These are phyloP conservation scores for Ophiostoma perfectum DNA, from an alignment of 2,329 filamentous ascomycete species.

Conservation along the genomic window DNA sequence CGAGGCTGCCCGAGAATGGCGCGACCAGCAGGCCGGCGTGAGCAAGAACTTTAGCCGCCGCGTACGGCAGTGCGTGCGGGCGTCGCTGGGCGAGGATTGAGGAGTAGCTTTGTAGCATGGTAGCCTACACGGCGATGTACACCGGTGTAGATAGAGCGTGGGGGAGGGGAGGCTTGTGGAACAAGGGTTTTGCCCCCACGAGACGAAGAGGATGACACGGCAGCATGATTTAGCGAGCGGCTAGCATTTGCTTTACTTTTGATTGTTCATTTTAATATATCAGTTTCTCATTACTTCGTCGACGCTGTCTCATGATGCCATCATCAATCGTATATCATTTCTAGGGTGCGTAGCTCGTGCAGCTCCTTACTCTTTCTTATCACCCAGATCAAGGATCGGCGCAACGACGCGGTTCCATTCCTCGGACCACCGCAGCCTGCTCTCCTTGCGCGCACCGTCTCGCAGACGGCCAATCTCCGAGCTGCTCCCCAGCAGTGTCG, in stretches of 20 bases:
- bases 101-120: no score
- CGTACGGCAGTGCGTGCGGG: conserved; percentile 72
- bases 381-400: conserved; percentile 54
- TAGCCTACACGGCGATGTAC: not conserved
- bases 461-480: conserved; percentile 42
- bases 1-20: conserved; percentile 82
- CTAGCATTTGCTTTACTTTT: no score
- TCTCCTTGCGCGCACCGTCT: conserved; percentile 66
- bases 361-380: not conserved
- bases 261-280: no score
- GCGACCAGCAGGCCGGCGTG: conserved; percentile 63
- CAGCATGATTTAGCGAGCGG: no score
- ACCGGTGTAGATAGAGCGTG: no score
- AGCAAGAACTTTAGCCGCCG: conserved; percentile 69
- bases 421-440: conserved; percentile 75
- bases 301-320: no score
- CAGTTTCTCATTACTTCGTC: no score
- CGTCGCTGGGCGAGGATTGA: conserved; percentile 68
- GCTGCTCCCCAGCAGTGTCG: conserved; percentile 52
- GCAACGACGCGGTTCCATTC: conserved; percentile 87
- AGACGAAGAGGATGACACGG: no score
- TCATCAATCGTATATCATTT: not conserved
- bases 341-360: not conserved
- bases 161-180: no score
- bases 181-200: no score